A percentile compares a stretch with the other conserved stretches of the same genome.
Conservation (phyloP, 257 asterid genomes). For the Henckelia pumila region DNA sequence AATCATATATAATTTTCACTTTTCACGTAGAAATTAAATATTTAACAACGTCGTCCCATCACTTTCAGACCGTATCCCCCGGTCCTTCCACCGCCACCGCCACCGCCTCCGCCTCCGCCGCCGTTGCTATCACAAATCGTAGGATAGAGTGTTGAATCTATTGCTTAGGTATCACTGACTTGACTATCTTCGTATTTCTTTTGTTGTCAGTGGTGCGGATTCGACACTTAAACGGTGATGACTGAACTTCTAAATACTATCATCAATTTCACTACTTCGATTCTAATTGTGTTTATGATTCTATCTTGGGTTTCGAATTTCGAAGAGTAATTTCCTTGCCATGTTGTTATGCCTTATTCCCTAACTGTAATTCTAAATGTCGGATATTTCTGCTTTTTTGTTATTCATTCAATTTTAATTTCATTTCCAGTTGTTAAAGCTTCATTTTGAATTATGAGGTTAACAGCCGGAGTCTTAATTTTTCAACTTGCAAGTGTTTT, state of each 20-base stretch:
- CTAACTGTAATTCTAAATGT: not conserved
- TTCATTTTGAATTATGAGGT: too few species aligned
- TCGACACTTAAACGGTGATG: not conserved
- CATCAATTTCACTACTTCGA: not conserved
- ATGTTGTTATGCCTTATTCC: not conserved
- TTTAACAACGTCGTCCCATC: too few species aligned
- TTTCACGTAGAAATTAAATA: too few species aligned
- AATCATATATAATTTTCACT: too few species aligned
- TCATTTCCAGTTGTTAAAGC: not conserved
- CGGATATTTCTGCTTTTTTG: not conserved
- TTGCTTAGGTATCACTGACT: not conserved
- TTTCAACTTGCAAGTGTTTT: too few species aligned
- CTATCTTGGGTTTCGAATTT: not conserved
- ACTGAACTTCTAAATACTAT: not conserved
- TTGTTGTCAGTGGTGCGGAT: not conserved
- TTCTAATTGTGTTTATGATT: not conserved
- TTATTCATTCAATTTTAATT: too few species aligned
- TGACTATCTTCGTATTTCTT: not conserved
- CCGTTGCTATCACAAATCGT: not conserved
- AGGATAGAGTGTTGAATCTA: not conserved
- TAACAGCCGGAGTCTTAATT: too few species aligned
- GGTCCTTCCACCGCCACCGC: not conserved
- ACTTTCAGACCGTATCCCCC: too few species aligned
- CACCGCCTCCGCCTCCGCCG: not conserved
- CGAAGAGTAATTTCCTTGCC: not conserved